Conservation (phyloP, 2,329 filamentous ascomycete species). For the Alternaria brassicicola region DNA sequence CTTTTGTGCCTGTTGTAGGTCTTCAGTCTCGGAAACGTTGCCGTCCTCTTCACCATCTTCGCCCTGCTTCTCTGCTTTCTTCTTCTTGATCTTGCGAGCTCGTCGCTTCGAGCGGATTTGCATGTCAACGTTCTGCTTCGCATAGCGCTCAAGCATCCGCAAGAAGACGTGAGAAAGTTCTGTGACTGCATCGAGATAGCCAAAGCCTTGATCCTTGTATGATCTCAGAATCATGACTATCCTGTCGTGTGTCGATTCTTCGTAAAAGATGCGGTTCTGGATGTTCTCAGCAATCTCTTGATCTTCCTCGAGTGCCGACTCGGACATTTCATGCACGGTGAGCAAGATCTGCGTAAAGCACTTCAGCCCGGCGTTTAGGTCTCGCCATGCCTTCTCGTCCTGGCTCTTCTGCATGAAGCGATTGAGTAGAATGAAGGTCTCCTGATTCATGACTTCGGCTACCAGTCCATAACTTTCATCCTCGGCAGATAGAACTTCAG, state of each 20-base stretch:
- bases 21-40: conserved; percentile 64
- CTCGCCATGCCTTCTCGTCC: conserved; percentile 85
- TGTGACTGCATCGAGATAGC: conserved; percentile 89
- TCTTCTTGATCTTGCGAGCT: conserved; percentile 74
- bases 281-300: conserved; percentile 98
- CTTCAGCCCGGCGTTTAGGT: conserved; percentile 85
- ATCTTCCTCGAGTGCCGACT: conserved; percentile 85
- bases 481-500: conserved; percentile 52
- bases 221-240: conserved; percentile 78
- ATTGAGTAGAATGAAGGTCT: conserved; percentile 90
- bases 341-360: conserved; percentile 94
- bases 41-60: conserved; percentile 63
- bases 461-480: conserved; percentile 83
- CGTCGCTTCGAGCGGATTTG: conserved; percentile 84
- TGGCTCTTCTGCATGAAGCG: conserved; percentile 78
- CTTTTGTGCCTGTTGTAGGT: conserved; percentile 72
- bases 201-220: conserved; percentile 94
- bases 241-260: conserved; percentile 90
- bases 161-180: conserved; percentile 92
- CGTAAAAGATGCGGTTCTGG: conserved; percentile 95
- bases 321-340: conserved; percentile 90
- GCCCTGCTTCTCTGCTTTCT: conserved; percentile 54
- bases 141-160: conserved; percentile 88
- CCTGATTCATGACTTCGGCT: conserved; percentile 88
- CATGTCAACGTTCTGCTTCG: conserved; percentile 92